Base-by-base conservation (phyloP, 805 yeast genomes). In the Maudiozyma saulgeensis region DNA sequence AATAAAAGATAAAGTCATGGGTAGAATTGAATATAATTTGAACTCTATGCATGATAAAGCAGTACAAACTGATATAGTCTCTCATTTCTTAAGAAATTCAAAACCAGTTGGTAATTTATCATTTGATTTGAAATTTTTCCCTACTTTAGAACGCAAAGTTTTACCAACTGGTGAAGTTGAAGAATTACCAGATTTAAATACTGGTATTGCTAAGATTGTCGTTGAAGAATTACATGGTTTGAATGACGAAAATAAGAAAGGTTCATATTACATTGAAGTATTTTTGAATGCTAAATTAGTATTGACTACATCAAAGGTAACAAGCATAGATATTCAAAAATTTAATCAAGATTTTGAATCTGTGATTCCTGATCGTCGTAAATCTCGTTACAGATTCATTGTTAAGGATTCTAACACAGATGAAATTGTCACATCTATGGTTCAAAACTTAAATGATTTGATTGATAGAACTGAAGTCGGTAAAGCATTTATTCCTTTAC, bases 101-200 rank as follows among this genome's bases (percentile, higher is more conserved):
- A 87, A 83, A 64, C 83, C 83, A 6, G 83, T 87, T 32, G 99
- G 98, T 55, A 74, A 76, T 44, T 69, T 93, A 41, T 67, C 66
- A 6, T 87, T 81, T 63, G 89, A 86, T 53, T 73, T 86, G 57
- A 79, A 80, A 54, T 86, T 77, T 71, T 81, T 81, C 75, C 93
- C 95, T 40, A 82, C 93, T 13, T 69, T 88, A 52, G 70, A 70
- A 51, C 62, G 69, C 73, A 79, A 68, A 73, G 79, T 50, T 66
- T 73, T 56, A 70, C 78, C 87, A 3, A 96, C 88, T 66, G 96
- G 96, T 46, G 82, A 90, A 2, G 73, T 77, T 48, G 82, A 81
- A 55, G 88, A 95, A 44, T 86, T 95, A 43, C 96, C 96, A 43
- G 96, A 88, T 56, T 78, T 87, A 64, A 91, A 91, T 69, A 88